Conservation (phyloP, 495 filamentous ascomycete genomes). For the Penicillium turbatum region DNA sequence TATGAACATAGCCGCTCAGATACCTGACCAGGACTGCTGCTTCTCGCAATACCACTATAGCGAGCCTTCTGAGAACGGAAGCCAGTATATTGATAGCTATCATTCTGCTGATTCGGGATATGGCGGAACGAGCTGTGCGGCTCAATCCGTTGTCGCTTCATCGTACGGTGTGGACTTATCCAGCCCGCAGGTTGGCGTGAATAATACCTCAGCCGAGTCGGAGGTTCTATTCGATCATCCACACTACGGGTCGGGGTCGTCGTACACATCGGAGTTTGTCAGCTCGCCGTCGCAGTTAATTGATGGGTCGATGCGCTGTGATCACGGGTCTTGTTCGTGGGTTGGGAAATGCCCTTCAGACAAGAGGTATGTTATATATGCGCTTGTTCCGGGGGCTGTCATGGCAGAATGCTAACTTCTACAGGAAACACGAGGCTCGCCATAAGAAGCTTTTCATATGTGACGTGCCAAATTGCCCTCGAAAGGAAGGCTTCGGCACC, state of each 20-base stretch:
- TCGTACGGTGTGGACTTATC: conserved; percentile 30
- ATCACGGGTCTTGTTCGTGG: conserved; percentile 35
- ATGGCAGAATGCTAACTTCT: not conserved
- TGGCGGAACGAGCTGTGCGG: conserved; percentile 45
- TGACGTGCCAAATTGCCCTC: conserved; percentile 52
- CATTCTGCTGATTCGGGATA: conserved; percentile 62
- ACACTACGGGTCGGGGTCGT: conserved; percentile 5
- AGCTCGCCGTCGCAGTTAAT: conserved; percentile 21
- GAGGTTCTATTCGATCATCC: conserved; percentile 15
- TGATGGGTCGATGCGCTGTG: conserved; percentile 30
- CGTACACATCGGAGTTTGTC: conserved; percentile 12
- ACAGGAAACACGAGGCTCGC: conserved; percentile 76
- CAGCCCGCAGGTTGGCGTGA: conserved; percentile 25
- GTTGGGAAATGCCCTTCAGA: conserved; percentile 42
- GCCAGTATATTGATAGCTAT: conserved; percentile 43
- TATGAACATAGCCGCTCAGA: conserved; percentile 13
- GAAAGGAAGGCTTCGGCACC: conserved; percentile 71
- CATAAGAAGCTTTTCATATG: conserved; percentile 75
- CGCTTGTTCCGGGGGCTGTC: not conserved
- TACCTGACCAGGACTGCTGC: conserved; percentile 21
- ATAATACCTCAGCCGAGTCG: conserved; percentile 24
- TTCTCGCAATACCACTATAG: conserved; percentile 31
- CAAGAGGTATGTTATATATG: conserved; percentile 27
- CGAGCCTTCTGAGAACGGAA: conserved; percentile 52
- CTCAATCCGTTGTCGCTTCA: conserved; percentile 41